Conservation (phyloP, 2,329 filamentous ascomycete species). For the Diplodia seriata region DNA sequence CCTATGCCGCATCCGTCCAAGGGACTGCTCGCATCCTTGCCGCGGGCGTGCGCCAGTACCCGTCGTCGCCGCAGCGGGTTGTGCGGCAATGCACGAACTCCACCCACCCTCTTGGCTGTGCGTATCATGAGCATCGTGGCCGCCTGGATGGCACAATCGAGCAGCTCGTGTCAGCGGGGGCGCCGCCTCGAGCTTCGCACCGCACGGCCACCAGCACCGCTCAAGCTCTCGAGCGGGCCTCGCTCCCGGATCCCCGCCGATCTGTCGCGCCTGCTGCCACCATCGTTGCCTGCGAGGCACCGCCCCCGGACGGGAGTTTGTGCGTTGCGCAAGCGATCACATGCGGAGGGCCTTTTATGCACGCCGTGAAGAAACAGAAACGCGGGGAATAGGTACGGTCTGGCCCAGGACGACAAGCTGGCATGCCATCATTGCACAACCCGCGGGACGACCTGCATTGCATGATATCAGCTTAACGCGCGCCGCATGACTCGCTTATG, state of each 20-base stretch:
- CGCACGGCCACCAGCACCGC: neutral
- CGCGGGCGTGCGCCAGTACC: slow-evolving; percentile 21
- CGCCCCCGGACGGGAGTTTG: slow-evolving; percentile 17
- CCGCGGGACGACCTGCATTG: slow-evolving; percentile 22
- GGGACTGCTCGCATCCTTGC: slow-evolving; percentile 24
- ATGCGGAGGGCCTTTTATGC: slow-evolving; percentile 23
- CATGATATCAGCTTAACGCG: slow-evolving; percentile 31
- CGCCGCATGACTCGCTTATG: slow-evolving; percentile 24
- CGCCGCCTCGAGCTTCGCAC: slow-evolving; percentile 7
- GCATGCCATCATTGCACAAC: slow-evolving; percentile 23
- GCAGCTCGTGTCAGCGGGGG: slow-evolving; percentile 28
- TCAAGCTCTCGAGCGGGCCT: slow-evolving; percentile 17
- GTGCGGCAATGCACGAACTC: slow-evolving; percentile 31
- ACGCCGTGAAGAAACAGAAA: slow-evolving; percentile 22
- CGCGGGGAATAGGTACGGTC: slow-evolving; percentile 23
- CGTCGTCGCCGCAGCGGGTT: slow-evolving; percentile 23
- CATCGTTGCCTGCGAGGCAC: neutral
- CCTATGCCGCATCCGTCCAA: slow-evolving; percentile 20
- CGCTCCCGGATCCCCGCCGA: slow-evolving; percentile 28
- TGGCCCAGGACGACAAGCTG: neutral
- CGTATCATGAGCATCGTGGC: slow-evolving; percentile 28
- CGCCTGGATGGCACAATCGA: slow-evolving; percentile 20
- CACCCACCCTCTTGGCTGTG: slow-evolving; percentile 24
- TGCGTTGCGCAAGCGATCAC: slow-evolving; percentile 23
- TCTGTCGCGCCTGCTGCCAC: slow-evolving; percentile 2